Evolutionary conservation across 768 basidiomycete species (phyloP).

Genomic region (Termitomyces bulborhizus): DNA sequence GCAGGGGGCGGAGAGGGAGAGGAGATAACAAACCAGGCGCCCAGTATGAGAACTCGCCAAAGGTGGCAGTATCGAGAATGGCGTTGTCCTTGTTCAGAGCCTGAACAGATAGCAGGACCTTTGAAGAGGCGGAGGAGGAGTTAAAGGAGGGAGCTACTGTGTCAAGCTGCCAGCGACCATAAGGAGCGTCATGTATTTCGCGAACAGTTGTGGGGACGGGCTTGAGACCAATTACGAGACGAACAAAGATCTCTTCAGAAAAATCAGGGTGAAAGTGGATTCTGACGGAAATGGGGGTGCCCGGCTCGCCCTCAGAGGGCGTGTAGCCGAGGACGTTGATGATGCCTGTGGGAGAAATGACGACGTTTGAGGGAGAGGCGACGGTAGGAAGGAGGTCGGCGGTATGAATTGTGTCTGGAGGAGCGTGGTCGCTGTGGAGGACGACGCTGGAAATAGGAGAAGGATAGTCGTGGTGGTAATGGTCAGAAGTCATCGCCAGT

Average conservation of each 20-base stretch:
- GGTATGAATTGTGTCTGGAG: background rate
- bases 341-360: constrained; percentile 44
- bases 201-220: constrained; percentile 64
- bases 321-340: constrained; percentile 62
- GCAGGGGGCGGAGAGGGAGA: constrained; percentile 7
- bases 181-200: constrained; percentile 38
- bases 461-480: constrained; percentile 8
- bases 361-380: constrained; percentile 12
- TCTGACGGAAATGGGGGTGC: constrained; percentile 57
- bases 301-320: constrained; percentile 58
- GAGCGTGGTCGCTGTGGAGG: background rate
- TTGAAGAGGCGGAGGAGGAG: constrained; percentile 31
- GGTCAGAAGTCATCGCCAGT: background rate
- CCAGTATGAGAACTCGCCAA: constrained; percentile 69
- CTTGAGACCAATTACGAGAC: constrained; percentile 67
- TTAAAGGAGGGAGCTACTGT: constrained; percentile 54
- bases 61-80: constrained; percentile 59
- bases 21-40: constrained; percentile 29
- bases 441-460: constrained; percentile 3
- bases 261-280: constrained; percentile 50
- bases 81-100: constrained; percentile 48
- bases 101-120: constrained; percentile 54
- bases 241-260: constrained; percentile 53
- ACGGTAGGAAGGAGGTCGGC: background rate
- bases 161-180: constrained; percentile 59